phyloP scores from a whole-genome alignment of 495 filamentous ascomycete species.

The Aspergillus ellipticus region DNA sequence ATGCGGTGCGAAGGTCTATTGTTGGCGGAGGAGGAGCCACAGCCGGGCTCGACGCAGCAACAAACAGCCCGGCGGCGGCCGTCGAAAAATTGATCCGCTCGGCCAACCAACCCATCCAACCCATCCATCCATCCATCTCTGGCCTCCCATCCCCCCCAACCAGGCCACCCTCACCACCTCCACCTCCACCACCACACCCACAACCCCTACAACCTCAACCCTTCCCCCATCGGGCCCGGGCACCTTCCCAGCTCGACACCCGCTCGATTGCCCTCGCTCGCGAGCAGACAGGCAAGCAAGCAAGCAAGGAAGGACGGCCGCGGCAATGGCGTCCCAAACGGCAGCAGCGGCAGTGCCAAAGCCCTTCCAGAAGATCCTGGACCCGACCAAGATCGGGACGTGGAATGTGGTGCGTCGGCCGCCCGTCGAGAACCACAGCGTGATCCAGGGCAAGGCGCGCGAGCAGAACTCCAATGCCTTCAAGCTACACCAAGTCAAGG shows the following conservation, averaged over 20 bases:
- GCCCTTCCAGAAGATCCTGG: slow-evolving; percentile 38
- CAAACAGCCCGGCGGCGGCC: neutral
- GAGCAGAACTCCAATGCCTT: slow-evolving; percentile 41
- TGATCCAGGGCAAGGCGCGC: slow-evolving; percentile 40
- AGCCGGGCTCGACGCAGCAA: too few species aligned
- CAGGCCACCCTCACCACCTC: neutral
- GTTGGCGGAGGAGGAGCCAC: neutral
- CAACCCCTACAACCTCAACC: neutral
- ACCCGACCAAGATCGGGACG: slow-evolving; percentile 43
- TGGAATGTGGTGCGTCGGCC: slow-evolving; percentile 40
- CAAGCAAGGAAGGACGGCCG: too few species aligned
- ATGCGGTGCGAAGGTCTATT: neutral
- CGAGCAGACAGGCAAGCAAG: too few species aligned
- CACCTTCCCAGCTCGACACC: neutral
- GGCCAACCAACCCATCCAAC: too few species aligned
- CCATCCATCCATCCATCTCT: neutral
- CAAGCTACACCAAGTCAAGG: slow-evolving; percentile 33
- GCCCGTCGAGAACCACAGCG: slow-evolving; percentile 32
- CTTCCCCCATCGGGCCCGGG: neutral
- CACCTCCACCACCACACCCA: neutral
- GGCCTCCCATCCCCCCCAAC: neutral
- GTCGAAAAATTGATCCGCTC: slow-evolving; percentile 29
- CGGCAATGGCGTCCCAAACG: slow-evolving; percentile 42
- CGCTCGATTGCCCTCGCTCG: neutral
- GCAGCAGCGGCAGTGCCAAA: slow-evolving; percentile 14